Evolutionary conservation across 352 stramenopile genomes (phyloP), one percentile per base, ranked within the genome.

Genomic region (Phytophthora sansomeana): DNA sequence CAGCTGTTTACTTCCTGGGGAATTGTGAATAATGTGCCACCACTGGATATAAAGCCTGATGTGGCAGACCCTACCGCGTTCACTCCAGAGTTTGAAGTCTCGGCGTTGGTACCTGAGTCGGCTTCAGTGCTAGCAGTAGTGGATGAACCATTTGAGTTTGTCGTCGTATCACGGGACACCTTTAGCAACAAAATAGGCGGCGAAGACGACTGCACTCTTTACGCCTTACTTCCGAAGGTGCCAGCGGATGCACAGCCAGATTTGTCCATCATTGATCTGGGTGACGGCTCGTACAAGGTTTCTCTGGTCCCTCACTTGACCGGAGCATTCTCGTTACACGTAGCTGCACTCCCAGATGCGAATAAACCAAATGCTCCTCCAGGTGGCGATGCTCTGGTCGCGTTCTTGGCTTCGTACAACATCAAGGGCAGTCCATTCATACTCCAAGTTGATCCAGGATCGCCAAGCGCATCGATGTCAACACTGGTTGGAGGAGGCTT

Each of bases 21-120:
- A 16, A 81, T 92, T 11, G 61, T 77, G 7, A 88, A 89, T 42
- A 87, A 90, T 44, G 67, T 89, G 0, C 82, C 83, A 13, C 33
- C 59, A 10, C 67, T 89, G 14, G 47, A 79, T 50, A 63, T 89
- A 35, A 60, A 77, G 4, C 81, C 81, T 16, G 66, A 58, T 4
- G 26, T 13, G 19, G 47, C 78, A 13, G 41, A 67, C 19, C 56
- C 75, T 24, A 67, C 73, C 4, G 71, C 67, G 3, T 89, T 86
- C 58, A 83, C 79, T 4, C 55, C 77, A 6, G 69, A 74, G 41
- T 87, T 84, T 58, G 3, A 16, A 3, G 19, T 10, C 10, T 46
- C 28, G 8, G 19, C 53, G 1, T 2, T 66, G 6, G 30, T 50
- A 41, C 26, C 16, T 5, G n/a, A 26, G 4, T 44, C 41, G n/a